Evolutionary conservation across 1,284 basidiomycete genomes (phyloP), one percentile per base, ranked within the genome.

Genomic region (Rhodotorula sp.): DNA sequence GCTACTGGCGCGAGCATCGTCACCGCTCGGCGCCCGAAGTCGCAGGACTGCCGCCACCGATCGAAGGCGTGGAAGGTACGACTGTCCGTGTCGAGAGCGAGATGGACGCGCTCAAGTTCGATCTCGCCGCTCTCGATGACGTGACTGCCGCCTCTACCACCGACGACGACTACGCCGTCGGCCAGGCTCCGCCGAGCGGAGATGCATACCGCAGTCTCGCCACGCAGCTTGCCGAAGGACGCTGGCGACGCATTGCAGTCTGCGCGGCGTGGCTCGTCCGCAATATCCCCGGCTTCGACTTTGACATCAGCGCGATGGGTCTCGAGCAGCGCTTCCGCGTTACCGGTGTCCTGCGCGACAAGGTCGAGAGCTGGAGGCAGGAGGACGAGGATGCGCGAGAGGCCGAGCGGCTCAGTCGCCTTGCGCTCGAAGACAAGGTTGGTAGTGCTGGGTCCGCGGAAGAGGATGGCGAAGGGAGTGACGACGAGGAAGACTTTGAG

Each of bases 191-290:
- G 39, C 39, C 39, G 19, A 44, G 24, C 32, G 32, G 20, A 17
- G 54, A n/a, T 1, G 34, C 24, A 5, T 80, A 27, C 29, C 29
- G 11, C 22, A 20, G 44, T 9, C 20, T 34, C 17, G 78, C 88
- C 61, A 85, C 86, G 48, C 84, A 81, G 49, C 79, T 84, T 64
- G 79, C 81, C 66, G 73, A 78, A 61, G 68, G 81, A 64, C 78
- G 91, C 24, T 95, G 90, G 88, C 86, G 87, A 62, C 84, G 95
- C 47, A 83, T 93, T 24, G 84, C 86, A 1, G 87, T 92, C 68
- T 85, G 87, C 36, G 88, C 87, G 0, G 86, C 89, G 10, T 86
- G 86, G 58, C 82, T 98, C 66, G 85, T 87, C 4, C 85, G 85
- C 62, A 81, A 85, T 46, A 89, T 94, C 13, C 86, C 90, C 53